Evolutionary conservation across 495 filamentous ascomycete genomes (phyloP).

Genomic region (Aspergillus cristatus): DNA sequence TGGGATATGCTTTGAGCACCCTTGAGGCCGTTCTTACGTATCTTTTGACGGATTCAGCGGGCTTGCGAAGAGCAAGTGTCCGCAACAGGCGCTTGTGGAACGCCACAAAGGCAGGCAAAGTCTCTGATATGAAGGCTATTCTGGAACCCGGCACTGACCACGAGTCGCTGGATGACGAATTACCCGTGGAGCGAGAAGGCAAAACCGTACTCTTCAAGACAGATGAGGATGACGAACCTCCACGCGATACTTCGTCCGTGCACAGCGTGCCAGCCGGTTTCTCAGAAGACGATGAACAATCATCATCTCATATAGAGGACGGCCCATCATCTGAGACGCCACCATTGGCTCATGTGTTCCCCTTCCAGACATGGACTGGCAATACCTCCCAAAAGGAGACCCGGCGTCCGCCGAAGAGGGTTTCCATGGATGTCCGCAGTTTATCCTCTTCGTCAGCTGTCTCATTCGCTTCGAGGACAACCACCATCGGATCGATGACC

Average conservation of each 20-base stretch:
- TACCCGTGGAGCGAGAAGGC: conserved; percentile 28
- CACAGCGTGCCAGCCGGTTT: conserved; percentile 12
- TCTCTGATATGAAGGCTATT: conserved; percentile 66
- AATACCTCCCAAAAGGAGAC: conserved; percentile 39
- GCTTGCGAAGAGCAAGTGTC: conserved; percentile 70
- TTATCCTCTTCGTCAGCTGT: conserved; percentile 76
- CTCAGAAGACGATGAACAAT: conserved; percentile 22
- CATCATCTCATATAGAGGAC: too few relatives aligned
- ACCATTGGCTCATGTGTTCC: conserved; percentile 79
- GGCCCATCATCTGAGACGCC: conserved; percentile 33
- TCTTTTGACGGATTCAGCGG: conserved; percentile 71
- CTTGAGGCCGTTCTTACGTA: conserved; percentile 94
- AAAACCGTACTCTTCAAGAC: conserved; percentile 32
- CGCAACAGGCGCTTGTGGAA: conserved; percentile 86
- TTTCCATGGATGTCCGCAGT: conserved; percentile 81
- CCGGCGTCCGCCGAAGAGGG: conserved; percentile 51
- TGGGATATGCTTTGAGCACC: conserved; percentile 94
- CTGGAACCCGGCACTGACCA: conserved; percentile 58
- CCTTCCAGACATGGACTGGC: conserved; percentile 56
- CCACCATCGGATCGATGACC: conserved; percentile 61
- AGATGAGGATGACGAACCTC: conserved; percentile 27
- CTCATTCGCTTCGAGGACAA: conserved; percentile 66
- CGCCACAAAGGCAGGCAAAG: conserved; percentile 63
- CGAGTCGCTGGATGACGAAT: conserved; percentile 37
- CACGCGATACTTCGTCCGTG: conserved; percentile 15